Base-by-base conservation (phyloP, 768 basidiomycete genomes). In the Boletus coccyginus region DNA sequence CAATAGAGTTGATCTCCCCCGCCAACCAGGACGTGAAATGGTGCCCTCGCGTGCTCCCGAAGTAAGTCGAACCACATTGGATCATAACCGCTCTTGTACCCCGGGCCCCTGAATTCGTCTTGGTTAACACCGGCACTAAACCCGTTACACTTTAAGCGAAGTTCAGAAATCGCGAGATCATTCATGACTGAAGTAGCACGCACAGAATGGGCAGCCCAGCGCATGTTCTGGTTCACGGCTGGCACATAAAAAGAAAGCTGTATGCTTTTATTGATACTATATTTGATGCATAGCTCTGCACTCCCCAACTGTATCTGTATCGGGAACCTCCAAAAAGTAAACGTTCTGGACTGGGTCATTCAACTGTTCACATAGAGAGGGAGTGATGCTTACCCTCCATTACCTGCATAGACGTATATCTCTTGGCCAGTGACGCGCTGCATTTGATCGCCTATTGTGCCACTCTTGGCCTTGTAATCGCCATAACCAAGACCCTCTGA, bases 51-150 rank as follows among this genome's bases (percentile, higher is more conserved):
- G 63, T 98, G 97, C 64, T 89, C 86, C 42, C 82, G 74, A 27
- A 98, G 81, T n/a, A 99, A 74, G 73, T 99, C 95, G 58, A 85
- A 79, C 96, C 96, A 99, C 12, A 98, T 83, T 8, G 92, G 93
- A 69, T 95, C 94, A 62, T 89, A 92, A 0, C 92, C 93, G 47
- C 75, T 85, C 59, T 80, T 85, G 66, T 85, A 95, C 0, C 90
- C 89, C 10, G 89, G 88, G 4, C 88, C 85, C 40, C 84, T 81
- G 69, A 95, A 94, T 36, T 91, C 90, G 59, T 92, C 89, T 53
- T 88, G 86, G 65, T 96, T 94, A 29, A 98, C 84, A 35, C 96
- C 96, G 1, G 90, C 79, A 49, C 89, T 91, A 66, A 93, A 94
- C 0, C 92, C 92, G 59, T 94, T 94, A 65, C 92, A 94, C 87